Base-by-base conservation (phyloP, 202 grass and related monocot genomes). In the Brachypodium distachyon region DNA sequence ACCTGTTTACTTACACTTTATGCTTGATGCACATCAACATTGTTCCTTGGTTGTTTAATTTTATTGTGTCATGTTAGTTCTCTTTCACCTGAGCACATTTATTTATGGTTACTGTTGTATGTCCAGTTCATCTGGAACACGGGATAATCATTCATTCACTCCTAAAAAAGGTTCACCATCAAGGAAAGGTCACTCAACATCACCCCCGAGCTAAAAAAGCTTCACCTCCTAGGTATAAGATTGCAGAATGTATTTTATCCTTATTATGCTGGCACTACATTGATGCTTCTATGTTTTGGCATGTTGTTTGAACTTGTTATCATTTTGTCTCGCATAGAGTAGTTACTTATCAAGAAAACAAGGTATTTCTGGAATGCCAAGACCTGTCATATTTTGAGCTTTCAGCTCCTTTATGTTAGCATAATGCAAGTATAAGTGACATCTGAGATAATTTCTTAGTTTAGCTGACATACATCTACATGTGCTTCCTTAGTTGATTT, bases 131-230 rank as follows among this genome's bases (percentile, higher is more conserved):
- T 41, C 86, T 87, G 74, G 84, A 80, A 78, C 81, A 55, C 74
- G 56, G 81, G 90, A 68, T 77, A 87, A 80, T 12, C 85, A 61
- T 71, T 84, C 92, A 66, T 67, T 87, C 26, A 58, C 81, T 13
- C 37, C 87, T 58, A 96, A 93, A 81, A 93, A 42, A 90, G 92
- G 82, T 79, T 99, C 89, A 48, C 82, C 92, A 19, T 72, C 87
- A 47, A 90, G 71, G 64, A 92, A 81, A 81, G 86, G 14, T 3
- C 72, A 32, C 72, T 93, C 86, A 4, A 48, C 81, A 48, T 87
- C 90, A 7, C 90, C 90, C 34, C 71, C 73, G n/a, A 27, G 68
- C 77, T 42, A 94, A 88, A 67, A 91, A 86, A 75, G 79, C 82
- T 78, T 91, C 91, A 32, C 78, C 91, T 73, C 80, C 79, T 61